These are phyloP conservation scores for Aquilaria sinensis DNA, from an alignment of 345 rosid genomes.

Conservation along the genomic window DNA sequence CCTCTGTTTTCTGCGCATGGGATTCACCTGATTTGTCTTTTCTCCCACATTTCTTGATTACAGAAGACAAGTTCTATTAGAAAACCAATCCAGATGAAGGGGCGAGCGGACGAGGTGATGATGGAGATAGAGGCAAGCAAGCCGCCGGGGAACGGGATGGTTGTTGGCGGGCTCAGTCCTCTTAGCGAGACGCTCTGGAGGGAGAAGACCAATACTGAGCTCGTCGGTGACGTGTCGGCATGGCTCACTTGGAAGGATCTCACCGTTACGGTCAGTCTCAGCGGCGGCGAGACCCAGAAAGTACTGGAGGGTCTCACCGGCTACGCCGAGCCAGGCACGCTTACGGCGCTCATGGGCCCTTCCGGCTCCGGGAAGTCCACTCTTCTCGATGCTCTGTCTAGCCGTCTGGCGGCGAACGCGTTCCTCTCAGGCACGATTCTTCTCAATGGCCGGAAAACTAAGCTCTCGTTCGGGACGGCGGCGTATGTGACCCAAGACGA, in stretches of 20 bases:
- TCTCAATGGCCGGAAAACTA: conserved; percentile 87
- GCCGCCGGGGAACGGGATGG: conserved; percentile 36
- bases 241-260: conserved; percentile 91
- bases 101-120: conserved; percentile 16
- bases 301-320: conserved; percentile 87
- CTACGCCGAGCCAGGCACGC: conserved; percentile 77
- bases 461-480: conserved; percentile 96
- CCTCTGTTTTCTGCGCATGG: too few species aligned
- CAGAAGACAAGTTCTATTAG: background rate
- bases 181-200: conserved; percentile 76
- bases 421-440: conserved; percentile 80
- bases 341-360: conserved; percentile 94
- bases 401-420: conserved; percentile 90
- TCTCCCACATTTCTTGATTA: background rate
- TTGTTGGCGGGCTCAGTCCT: conserved; percentile 62
- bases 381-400: conserved; percentile 79
- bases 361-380: conserved; percentile 96
- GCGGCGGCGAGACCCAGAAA: conserved; percentile 65
- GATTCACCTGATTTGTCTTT: too few species aligned
- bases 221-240: conserved; percentile 78
- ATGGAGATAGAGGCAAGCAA: conserved; percentile 74
- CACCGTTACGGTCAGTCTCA: conserved; percentile 64
- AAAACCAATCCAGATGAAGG: conserved; percentile 3
- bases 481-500: conserved; percentile 99
- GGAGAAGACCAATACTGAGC: conserved; percentile 46